phyloP scores from a whole-genome alignment of 805 yeast genomes.

The Candida quercuum region DNA sequence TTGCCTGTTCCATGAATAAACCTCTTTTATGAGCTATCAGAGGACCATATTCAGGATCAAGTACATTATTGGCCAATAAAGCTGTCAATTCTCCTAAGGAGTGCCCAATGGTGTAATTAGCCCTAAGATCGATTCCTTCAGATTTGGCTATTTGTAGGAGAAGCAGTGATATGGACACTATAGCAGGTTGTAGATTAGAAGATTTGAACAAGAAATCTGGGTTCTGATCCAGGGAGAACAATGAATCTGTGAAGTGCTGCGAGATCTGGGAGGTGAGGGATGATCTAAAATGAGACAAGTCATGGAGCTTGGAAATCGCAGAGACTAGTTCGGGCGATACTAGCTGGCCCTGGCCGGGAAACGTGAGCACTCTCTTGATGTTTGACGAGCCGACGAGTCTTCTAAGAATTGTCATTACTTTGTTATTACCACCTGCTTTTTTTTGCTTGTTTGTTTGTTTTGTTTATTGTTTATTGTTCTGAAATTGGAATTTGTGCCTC shows the following conservation, averaged over 20 bases:
- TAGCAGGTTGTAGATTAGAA: constrained; percentile 25
- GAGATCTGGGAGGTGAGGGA: constrained; percentile 1
- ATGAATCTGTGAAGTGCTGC: background rate
- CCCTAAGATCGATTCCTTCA: constrained; percentile 16
- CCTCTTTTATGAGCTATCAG: constrained; percentile 31
- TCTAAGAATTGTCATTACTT: background rate
- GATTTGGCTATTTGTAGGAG: constrained; percentile 21
- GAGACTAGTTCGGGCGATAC: constrained; percentile 8
- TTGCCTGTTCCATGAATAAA: constrained; percentile 30
- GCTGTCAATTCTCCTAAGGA: constrained; percentile 41
- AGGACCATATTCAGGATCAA: constrained; percentile 14
- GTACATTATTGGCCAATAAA: constrained; percentile 26
- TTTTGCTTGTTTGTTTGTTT: too few species aligned
- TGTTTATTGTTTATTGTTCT: too few species aligned
- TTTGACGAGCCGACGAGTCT: background rate
- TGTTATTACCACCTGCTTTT: too few species aligned
- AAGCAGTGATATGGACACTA: constrained; percentile 19
- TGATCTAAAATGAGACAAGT: constrained; percentile 2
- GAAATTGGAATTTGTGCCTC: too few species aligned
- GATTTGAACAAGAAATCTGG: constrained; percentile 19
- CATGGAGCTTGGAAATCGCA: constrained; percentile 1
- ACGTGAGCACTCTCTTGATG: constrained; percentile 8
- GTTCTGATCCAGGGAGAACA: background rate
- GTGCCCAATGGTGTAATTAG: constrained; percentile 32
- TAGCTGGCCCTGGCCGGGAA: constrained; percentile 24